Evolutionary conservation across 768 basidiomycete genomes (phyloP), one percentile per base, ranked within the genome.

Genomic region (Hypholoma sublateritium): DNA sequence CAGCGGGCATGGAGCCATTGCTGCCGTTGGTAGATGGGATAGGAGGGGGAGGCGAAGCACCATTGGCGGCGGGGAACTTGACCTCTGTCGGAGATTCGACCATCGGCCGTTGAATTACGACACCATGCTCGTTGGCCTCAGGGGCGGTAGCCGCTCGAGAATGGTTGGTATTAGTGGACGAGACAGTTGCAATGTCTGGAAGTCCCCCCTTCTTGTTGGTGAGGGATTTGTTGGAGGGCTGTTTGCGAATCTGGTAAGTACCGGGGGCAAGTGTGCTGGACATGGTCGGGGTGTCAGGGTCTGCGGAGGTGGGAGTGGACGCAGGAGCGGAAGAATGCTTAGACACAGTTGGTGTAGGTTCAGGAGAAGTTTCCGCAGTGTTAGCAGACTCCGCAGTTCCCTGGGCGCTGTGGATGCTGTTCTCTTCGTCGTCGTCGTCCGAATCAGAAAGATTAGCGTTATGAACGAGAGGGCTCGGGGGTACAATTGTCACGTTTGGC

Each of bases 81-180:
- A 77, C 61, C 14, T 68, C 70, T 2, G 75, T 78, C 5, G 82
- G 81, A 16, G 80, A 80, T 50, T 83, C 80, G 17, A 77, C 74
- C 50, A 80, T 71, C 32, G 74, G 66, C 2, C 70, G 60, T 60
- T 67, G 64, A 59, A 66, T 58, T 49, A 64, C 62, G 51, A 55
- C 43, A 55, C 60, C 57, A 37, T 64, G 34, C n/a, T 56, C 55
- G 37, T 37, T 42, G 17, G 16, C 58, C 19, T 62, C 63, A 14
- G 74, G 70, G 4, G 63, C 64, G 16, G 74, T 72, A 4, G 68
- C 69, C 49, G 70, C 62, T 42, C 71, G 66, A 44, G 62, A 39
- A 56, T 72, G 70, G 22, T 43, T 54, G 28, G 58, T 56, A 28
- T 53, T 37, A 4, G 50, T 43, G 24, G 65, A 54, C 50, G 57